These are phyloP conservation scores for Prinsepia uniflora DNA, from an alignment of 306 rosid species.

Conservation along the genomic window DNA sequence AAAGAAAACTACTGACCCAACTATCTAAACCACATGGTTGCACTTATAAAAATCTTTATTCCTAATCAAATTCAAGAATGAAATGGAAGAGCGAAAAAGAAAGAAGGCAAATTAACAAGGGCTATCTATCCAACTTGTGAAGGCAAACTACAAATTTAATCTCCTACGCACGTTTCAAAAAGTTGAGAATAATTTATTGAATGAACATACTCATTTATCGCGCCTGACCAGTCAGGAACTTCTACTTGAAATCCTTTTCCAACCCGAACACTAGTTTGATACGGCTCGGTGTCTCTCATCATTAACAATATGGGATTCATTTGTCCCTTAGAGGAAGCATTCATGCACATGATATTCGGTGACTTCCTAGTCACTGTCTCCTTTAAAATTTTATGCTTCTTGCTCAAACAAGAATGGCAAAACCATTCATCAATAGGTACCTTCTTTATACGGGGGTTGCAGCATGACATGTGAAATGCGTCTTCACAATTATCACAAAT, in stretches of 20 bases:
- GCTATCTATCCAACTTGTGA: background rate
- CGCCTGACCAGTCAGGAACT: constrained; percentile 76
- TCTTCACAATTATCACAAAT: constrained; percentile 90
- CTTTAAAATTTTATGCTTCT: constrained; percentile 52
- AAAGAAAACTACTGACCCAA: background rate
- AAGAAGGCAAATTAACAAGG: constrained; percentile 5
- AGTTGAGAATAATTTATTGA: constrained; percentile 15
- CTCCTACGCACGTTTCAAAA: background rate
- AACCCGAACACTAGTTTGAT: constrained; percentile 58
- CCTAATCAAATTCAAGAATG: background rate
- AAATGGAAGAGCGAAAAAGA: background rate
- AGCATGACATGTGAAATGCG: constrained; percentile 74
- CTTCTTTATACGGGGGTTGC: constrained; percentile 52
- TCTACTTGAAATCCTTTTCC: constrained; percentile 97
- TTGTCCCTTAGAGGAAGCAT: constrained; percentile 44
- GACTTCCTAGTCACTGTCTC: constrained; percentile 37
- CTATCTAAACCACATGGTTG: background rate
- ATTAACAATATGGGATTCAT: constrained; percentile 48
- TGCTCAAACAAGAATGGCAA: constrained; percentile 70
- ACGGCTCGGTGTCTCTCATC: constrained; percentile 55
- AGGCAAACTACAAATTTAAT: background rate
- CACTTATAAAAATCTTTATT: background rate
- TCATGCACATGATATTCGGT: constrained; percentile 39
- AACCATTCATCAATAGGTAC: constrained; percentile 80
- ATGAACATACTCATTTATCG: constrained; percentile 49